Conservation (phyloP, 495 filamentous ascomycete genomes). For the Penicillium paxilli region DNA sequence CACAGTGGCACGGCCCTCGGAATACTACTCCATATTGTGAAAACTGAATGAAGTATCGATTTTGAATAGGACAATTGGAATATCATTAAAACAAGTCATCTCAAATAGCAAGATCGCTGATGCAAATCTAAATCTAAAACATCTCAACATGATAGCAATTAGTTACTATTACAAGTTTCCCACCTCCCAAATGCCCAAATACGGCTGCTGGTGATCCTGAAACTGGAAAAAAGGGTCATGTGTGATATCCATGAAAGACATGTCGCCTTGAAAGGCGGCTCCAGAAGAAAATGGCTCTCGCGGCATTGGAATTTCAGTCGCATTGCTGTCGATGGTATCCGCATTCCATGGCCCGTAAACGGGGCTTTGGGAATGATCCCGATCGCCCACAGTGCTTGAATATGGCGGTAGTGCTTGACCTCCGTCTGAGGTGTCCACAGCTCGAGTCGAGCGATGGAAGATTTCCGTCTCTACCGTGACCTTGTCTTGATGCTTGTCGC, state of each 20-base stretch:
- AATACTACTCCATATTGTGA: neutral
- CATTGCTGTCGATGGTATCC: neutral
- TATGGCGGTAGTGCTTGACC: slow-evolving; percentile 34
- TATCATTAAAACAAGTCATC: neutral
- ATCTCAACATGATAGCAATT: neutral
- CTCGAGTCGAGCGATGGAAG: slow-evolving; percentile 36
- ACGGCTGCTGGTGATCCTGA: slow-evolving; percentile 27
- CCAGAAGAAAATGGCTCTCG: slow-evolving; percentile 13
- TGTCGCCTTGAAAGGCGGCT: slow-evolving; percentile 23
- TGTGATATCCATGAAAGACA: slow-evolving; percentile 32
- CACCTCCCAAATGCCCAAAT: slow-evolving; percentile 27
- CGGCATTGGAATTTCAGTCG: slow-evolving; percentile 2
- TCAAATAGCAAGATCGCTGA: neutral
- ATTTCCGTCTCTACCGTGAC: slow-evolving; percentile 43
- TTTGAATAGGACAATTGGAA: too few species aligned
- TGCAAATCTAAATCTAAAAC: neutral
- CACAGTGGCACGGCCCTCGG: neutral
- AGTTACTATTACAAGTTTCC: slow-evolving; percentile 22
- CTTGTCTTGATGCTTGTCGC: slow-evolving; percentile 17
- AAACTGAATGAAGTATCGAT: too few species aligned
- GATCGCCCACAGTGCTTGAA: slow-evolving; percentile 16
- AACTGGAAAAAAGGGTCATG: slow-evolving; percentile 33
- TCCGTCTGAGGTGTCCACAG: slow-evolving; percentile 42
- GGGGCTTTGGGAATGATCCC: slow-evolving; percentile 1
- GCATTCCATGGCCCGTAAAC: slow-evolving; percentile 7